phyloP scores from a whole-genome alignment of 2,329 filamentous ascomycete genomes.

The Penicillium occitanis region DNA sequence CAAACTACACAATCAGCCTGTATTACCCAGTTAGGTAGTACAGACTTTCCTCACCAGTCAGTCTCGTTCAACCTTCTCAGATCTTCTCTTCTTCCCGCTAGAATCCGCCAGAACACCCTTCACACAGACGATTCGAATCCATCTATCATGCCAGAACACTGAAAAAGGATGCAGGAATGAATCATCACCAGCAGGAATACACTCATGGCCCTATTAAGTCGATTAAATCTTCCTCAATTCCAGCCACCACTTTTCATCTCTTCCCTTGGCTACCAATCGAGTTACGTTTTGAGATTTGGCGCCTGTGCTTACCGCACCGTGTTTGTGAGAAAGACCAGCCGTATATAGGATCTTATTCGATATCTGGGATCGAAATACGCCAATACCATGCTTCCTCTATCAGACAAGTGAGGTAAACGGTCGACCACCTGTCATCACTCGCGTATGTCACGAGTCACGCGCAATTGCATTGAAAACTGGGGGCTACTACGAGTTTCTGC shows the following conservation, averaged over 20 bases:
- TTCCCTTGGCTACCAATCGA: neutral
- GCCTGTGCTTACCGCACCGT: neutral
- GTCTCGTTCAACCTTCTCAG: neutral
- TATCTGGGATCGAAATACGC: neutral
- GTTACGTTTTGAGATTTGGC: neutral
- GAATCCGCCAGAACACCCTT: neutral
- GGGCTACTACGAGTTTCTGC: neutral
- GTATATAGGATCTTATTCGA: neutral
- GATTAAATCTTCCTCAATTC: neutral
- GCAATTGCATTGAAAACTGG: neutral
- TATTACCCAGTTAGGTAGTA: neutral
- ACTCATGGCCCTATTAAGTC: neutral
- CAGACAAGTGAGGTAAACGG: neutral
- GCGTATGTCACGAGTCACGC: neutral
- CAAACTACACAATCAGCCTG: conserved; percentile 12
- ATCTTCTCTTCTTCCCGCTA: neutral
- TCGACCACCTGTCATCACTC: neutral
- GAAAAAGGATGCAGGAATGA: neutral
- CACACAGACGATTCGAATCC: too few relatives aligned
- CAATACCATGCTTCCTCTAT: neutral
- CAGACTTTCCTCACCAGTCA: neutral
- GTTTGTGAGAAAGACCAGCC: neutral
- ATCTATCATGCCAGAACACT: neutral
- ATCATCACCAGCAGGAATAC: neutral
- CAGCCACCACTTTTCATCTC: neutral